Evolutionary conservation across 176 grass and related monocot species (phyloP).

Genomic region (Triticum dicoccoides): DNA sequence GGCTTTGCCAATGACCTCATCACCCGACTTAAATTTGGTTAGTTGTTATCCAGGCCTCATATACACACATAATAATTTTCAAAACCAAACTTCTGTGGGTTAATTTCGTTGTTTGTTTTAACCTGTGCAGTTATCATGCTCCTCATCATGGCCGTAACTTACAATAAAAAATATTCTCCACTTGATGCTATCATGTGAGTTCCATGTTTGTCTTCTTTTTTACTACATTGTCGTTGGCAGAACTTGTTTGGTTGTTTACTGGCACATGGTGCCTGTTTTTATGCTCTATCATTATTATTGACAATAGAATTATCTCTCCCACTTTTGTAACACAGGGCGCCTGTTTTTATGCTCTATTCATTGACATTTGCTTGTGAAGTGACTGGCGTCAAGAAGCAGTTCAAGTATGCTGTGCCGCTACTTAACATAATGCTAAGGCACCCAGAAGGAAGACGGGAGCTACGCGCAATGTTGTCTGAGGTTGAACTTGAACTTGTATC

Average conservation of each 20-base stretch:
- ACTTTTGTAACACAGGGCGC: not conserved
- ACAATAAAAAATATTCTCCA: not conserved
- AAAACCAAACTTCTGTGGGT: not conserved
- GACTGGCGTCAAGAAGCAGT: not conserved
- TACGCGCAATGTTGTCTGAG: not conserved
- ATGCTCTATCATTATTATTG: too few species aligned
- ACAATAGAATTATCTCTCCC: not conserved
- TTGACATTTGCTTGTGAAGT: not conserved
- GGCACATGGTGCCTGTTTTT: too few species aligned
- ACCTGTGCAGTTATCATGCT: not conserved
- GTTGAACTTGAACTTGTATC: not conserved
- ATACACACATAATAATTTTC: not conserved
- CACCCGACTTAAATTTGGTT: not conserved
- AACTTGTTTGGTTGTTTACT: not conserved
- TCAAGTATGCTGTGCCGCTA: not conserved
- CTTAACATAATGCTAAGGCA: not conserved
- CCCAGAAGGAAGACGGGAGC: not conserved
- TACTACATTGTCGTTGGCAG: not conserved
- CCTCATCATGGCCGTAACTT: not conserved
- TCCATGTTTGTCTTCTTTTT: not conserved
- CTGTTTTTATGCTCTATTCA: not conserved
- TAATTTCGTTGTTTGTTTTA: not conserved
- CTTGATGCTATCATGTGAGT: not conserved
- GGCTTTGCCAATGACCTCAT: conserved; percentile 13
- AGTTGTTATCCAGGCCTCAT: not conserved